Conservation (phyloP, 805 yeast genomes). For the Kodamaea leandrae region DNA sequence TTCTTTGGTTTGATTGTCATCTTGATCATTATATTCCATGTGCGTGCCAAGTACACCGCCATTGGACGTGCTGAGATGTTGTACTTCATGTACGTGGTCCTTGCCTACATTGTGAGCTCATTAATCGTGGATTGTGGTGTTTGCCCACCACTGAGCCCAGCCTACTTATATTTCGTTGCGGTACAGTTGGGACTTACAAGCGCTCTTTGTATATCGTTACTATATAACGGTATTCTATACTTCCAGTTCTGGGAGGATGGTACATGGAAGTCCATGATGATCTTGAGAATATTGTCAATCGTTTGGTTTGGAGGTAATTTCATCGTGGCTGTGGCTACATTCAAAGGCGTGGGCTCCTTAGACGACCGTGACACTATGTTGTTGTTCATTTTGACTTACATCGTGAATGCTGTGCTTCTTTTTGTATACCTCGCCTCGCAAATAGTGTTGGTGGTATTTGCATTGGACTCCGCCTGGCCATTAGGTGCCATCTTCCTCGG, state of each 20-base stretch:
- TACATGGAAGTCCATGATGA: conserved; percentile 59
- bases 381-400: conserved; percentile 66
- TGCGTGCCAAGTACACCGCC: conserved; percentile 86
- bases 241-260: conserved; percentile 97
- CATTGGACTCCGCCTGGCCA: conserved; percentile 82
- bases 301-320: conserved; percentile 64
- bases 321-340: conserved; percentile 67
- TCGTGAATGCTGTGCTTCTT: conserved; percentile 67
- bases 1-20: conserved; percentile 67
- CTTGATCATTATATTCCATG: conserved; percentile 69
- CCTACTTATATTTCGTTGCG: conserved; percentile 81
- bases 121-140: conserved; percentile 91
- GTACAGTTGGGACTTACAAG: conserved; percentile 74
- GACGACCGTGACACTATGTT: conserved; percentile 57
- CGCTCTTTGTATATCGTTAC: conserved; percentile 65
- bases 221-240: conserved; percentile 74
- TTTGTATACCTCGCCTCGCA: conserved; percentile 65
- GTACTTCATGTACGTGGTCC: conserved; percentile 60
- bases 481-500: conserved; percentile 78
- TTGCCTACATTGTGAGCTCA: conserved; percentile 59
- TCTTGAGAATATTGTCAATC: conserved; percentile 50
- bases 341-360: conserved; percentile 57
- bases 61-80: conserved; percentile 89
- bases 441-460: conserved; percentile 59
- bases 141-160: conserved; percentile 73